A percentile compares a stretch with the other conserved stretches of the same genome.
Evolutionary conservation across 164 flowering plant species (phyloP).

Genomic region (Umbellularia californica): DNA sequence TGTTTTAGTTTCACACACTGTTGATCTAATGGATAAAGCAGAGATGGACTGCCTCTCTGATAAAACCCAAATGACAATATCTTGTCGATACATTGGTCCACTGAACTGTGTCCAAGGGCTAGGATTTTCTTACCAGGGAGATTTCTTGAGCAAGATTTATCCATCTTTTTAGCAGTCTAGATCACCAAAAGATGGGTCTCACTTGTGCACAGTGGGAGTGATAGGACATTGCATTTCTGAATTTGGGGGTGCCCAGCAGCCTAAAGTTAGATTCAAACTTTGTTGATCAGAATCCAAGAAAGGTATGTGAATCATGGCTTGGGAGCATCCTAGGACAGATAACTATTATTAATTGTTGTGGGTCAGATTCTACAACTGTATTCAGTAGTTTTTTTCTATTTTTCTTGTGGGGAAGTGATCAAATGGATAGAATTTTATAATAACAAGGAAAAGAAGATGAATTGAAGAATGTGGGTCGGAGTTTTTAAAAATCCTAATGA

Average conservation of each 20-base stretch:
- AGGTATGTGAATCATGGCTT: background rate
- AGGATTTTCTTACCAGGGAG: too few species aligned
- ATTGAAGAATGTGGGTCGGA: constrained; percentile 11
- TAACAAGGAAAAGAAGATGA: constrained; percentile 2
- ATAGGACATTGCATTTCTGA: too few species aligned
- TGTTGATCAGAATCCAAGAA: background rate
- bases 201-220: too few species aligned
- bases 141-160: too few species aligned
- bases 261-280: background rate
- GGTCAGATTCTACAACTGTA: constrained; percentile 2
- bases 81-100: too few species aligned
- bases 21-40: too few species aligned
- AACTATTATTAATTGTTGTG: background rate
- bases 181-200: too few species aligned
- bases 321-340: background rate
- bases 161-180: too few species aligned
- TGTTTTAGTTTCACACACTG: too few species aligned
- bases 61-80: too few species aligned
- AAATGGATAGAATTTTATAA: background rate
- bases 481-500: background rate
- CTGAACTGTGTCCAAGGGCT: too few species aligned
- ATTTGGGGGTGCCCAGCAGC: background rate
- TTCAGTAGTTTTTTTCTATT: background rate
- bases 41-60: too few species aligned
- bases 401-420: background rate